Evolutionary conservation across 805 yeast genomes (phyloP).

Genomic region (Tetrapisispora namnaoensis): DNA sequence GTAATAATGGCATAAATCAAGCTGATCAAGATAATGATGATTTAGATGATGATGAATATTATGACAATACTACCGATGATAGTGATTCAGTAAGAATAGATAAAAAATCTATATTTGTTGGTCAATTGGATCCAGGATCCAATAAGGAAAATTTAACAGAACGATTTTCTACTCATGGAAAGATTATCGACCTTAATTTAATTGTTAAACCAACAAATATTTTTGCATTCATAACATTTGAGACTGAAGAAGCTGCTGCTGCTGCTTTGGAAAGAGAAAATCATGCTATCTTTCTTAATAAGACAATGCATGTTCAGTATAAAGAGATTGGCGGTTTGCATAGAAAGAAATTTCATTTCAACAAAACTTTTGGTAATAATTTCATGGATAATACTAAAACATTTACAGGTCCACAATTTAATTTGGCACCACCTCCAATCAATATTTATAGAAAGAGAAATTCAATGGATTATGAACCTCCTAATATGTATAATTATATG

Average conservation of each 20-base stretch:
- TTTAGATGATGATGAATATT: conserved; percentile 1
- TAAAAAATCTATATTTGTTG: conserved; percentile 65
- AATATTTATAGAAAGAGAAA: conserved; percentile 42
- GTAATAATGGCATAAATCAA: conserved; percentile 1
- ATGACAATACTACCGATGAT: conserved; percentile 3
- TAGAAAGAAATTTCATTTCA: conserved; percentile 20
- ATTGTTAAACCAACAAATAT: conserved; percentile 41
- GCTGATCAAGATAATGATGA: conserved; percentile 4
- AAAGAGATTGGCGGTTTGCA: conserved; percentile 41
- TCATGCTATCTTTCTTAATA: conserved; percentile 62
- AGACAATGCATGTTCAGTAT: conserved; percentile 79
- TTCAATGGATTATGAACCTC: conserved; percentile 3
- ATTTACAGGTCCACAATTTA: conserved; percentile 32
- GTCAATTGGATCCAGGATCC: conserved; percentile 51
- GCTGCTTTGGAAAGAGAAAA: conserved; percentile 80
- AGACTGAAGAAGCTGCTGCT: conserved; percentile 65
- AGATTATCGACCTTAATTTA: conserved; percentile 45
- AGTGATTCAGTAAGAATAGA: conserved; percentile 40
- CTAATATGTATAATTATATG: conserved; percentile 4
- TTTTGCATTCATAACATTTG: conserved; percentile 67
- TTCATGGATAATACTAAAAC: conserved; percentile 2
- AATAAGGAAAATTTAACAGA: conserved; percentile 45
- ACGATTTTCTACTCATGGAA: conserved; percentile 62
- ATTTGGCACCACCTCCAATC: conserved; percentile 76
- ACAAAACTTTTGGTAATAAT: conserved; percentile 10